Evolutionary conservation across 2,329 filamentous ascomycete species (phyloP), one percentile per base, ranked within the genome.

Genomic region (Alternaria atra): DNA sequence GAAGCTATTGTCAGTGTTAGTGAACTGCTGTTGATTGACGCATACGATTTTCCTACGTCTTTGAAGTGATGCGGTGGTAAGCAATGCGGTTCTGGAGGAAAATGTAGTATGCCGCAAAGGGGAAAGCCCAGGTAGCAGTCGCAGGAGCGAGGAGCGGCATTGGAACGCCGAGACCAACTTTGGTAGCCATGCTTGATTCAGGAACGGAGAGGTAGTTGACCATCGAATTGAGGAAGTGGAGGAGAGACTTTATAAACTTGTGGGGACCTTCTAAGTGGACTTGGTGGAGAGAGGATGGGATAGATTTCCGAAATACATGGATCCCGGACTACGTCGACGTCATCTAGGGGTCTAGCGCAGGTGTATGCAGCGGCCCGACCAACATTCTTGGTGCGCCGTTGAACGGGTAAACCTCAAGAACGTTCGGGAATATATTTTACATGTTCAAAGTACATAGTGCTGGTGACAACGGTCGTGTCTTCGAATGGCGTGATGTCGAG

Each of bases 41-140:
- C 17, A 43, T 37, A 39, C 37, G 30, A 27, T 30, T 43, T 25
- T 63, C 59, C 44, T 69, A 77, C 66, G 72, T 78, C 55, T 78
- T 63, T 23, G 65, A 70, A 9, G 57, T 65, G 12, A 80, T 30
- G 6, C 81, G 79, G 5, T 77, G 66, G 35, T 69, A 68, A 12
- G 75, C 73, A 51, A 83, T 73, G 15, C 81, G 77, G 40, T 76
- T 74, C 56, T 78, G 78, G 20, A 83, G 77, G 63, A 82, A 75
- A 50, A 77, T 44, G 51, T 80, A 77, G 65, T 82, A 83, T 5
- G 73, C 74, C 6, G 77, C 74, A 60, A 83, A 81, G 23, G 81
- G 81, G 34, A 76, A 68, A 32, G 75, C 68, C 76, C 75, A 81
- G n/a, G 73, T 73, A 62, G 79, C 77, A 52, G 79, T 78, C 35